Percentiles rank a stretch among this genome's conserved stretches.
Evolutionary conservation across 1,139 yeast genomes (phyloP).

Genomic region (Kodamaea fungicola): DNA sequence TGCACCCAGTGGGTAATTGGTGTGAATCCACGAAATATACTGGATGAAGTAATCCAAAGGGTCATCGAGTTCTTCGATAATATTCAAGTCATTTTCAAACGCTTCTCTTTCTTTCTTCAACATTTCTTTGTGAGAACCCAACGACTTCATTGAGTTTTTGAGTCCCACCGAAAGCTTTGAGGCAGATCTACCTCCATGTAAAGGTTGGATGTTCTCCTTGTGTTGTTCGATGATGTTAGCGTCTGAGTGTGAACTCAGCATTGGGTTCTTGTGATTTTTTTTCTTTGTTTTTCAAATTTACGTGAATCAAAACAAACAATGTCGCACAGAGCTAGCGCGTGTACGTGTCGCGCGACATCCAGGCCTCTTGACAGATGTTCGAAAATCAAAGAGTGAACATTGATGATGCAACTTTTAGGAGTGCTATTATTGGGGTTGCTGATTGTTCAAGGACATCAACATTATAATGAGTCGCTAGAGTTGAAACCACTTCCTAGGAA

Average conservation of each 20-base stretch:
- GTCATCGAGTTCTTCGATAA: conserved; percentile 67
- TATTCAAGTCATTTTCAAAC: conserved; percentile 43
- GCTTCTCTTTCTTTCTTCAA: conserved; percentile 34
- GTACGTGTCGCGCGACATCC: conserved; percentile 1
- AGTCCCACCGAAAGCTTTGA: conserved; percentile 50
- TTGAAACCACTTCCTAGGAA: conserved; percentile 72
- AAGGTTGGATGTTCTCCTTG: conserved; percentile 78
- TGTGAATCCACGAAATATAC: conserved; percentile 70
- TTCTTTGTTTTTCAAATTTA: neutral
- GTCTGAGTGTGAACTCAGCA: conserved; percentile 16
- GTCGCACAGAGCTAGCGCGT: neutral
- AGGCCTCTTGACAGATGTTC: conserved; percentile 1
- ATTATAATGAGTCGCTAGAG: conserved; percentile 55
- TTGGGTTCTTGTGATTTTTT: neutral
- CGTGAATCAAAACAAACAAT: conserved; percentile 3
- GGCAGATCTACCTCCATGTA: conserved; percentile 70
- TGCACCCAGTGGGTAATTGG: conserved; percentile 65
- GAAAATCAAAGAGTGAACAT: neutral
- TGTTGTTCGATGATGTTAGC: conserved; percentile 60
- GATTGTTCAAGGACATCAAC: conserved; percentile 7
- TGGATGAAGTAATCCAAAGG: conserved; percentile 73
- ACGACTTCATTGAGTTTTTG: conserved; percentile 11
- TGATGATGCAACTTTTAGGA: conserved; percentile 2
- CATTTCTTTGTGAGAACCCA: conserved; percentile 21
- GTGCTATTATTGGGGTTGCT: conserved; percentile 4